Percentiles rank a stretch among this genome's conserved stretches.
Evolutionary conservation across 2,329 filamentous ascomycete genomes (phyloP).

Genomic region (Aspergillus tamarii): DNA sequence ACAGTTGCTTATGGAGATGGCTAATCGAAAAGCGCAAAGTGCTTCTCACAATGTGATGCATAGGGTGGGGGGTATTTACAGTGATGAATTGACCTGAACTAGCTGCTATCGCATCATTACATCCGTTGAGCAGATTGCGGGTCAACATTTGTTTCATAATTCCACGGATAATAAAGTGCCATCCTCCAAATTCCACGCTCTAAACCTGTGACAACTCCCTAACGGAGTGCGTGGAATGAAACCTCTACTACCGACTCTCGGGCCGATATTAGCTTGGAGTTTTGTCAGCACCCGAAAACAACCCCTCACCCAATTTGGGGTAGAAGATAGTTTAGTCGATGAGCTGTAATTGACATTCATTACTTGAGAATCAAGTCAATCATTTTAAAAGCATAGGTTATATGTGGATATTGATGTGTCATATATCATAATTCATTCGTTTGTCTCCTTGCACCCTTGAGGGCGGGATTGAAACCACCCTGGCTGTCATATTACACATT

Average conservation of each 20-base stretch:
- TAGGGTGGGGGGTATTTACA: background rate
- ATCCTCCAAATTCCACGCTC: background rate
- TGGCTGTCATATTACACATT: background rate
- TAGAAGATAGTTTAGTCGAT: background rate
- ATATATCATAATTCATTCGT: background rate
- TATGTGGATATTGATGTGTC: background rate
- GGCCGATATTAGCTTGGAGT: slow-evolving; percentile 15
- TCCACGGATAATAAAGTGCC: background rate
- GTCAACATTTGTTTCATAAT: background rate
- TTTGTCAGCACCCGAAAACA: slow-evolving; percentile 10
- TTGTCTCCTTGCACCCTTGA: background rate
- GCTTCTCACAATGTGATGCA: background rate
- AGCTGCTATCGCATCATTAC: slow-evolving; percentile 6
- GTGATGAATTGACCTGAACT: background rate
- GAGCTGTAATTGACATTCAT: background rate
- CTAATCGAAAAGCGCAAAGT: background rate
- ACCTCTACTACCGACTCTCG: slow-evolving; percentile 19
- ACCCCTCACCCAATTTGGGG: slow-evolving; percentile 15
- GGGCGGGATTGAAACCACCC: background rate
- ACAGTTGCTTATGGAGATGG: background rate
- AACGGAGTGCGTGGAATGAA: slow-evolving; percentile 17
- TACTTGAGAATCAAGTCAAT: background rate
- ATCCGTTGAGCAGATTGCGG: slow-evolving; percentile 5
- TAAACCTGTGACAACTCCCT: background rate
- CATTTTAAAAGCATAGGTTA: background rate